Evolutionary conservation across 23 red algal genomes (phyloP).

Genomic region (Gracilariopsis chorda): DNA sequence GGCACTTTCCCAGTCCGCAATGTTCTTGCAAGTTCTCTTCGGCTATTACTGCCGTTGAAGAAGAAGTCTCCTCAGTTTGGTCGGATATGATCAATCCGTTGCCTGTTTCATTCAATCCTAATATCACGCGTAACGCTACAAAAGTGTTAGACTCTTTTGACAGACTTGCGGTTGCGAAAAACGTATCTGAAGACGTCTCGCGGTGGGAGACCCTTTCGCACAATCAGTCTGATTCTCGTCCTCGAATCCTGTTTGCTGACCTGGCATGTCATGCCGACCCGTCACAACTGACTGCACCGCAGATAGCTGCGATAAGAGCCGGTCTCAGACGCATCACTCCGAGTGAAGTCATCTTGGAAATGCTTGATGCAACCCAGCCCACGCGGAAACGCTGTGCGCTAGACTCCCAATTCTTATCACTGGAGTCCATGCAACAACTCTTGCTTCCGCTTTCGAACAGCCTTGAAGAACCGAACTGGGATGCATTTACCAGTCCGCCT

Average conservation of each 20-base stretch:
- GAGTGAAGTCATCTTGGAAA: slow-evolving; percentile 8
- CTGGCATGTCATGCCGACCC: slow-evolving; percentile 20
- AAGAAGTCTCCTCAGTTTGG: slow-evolving; percentile 56
- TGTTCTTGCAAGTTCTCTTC: slow-evolving; percentile 60
- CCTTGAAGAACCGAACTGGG: not conserved
- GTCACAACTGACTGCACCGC: not conserved
- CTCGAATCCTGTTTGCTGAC: not conserved
- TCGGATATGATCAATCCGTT: slow-evolving; percentile 27
- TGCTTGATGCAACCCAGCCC: not conserved
- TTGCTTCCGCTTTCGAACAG: not conserved
- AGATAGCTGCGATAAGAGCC: not conserved
- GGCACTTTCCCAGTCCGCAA: slow-evolving; percentile 30
- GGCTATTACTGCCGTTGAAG: slow-evolving; percentile 31
- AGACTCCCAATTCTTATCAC: slow-evolving; percentile 4
- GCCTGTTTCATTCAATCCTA: not conserved
- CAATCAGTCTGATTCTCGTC: not conserved
- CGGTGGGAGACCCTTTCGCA: not conserved
- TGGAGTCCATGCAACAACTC: not conserved
- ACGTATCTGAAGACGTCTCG: not conserved
- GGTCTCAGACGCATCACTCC: slow-evolving; percentile 12
- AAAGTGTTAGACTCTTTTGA: slow-evolving; percentile 24
- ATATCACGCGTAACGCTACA: not conserved
- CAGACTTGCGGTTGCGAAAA: not conserved
- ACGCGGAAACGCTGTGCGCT: not conserved
- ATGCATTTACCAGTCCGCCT: not conserved